Evolutionary conservation across 805 yeast genomes (phyloP), one percentile per base, ranked within the genome.

Genomic region (Komagataella pseudopastoris): DNA sequence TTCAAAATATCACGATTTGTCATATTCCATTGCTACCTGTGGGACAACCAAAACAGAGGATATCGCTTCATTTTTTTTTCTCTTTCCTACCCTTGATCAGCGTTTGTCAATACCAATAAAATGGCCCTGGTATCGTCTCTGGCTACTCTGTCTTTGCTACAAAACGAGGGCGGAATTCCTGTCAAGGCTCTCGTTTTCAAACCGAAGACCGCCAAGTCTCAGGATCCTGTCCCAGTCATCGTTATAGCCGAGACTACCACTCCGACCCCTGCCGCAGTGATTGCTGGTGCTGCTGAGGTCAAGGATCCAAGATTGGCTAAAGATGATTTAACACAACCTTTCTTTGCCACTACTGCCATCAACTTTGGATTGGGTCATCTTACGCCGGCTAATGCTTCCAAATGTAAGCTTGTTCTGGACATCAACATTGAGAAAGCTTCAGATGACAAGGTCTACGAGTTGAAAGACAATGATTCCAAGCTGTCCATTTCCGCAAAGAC

Each of bases 301-400:
- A 88, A 88, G 68, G 96, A 88, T 54, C 95, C 95, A 56, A 78
- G 96, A 68, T 71, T 88, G 60, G 96, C 96, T 50, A 82, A 82
- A 58, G 90, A 85, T 56, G 96, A 84, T 52, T 73, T 88, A 58
- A 82, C 88, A 49, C 71, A 73, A 55, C 79, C 80, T 59, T 77
- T 83, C 60, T 84, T 85, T 56, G 68, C 71, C 44, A 70, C 74
- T 44, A 54, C 76, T 23, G 75, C 88, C 46, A 77, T 80, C 61
- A 84, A 83, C 63, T 80, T 83, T 56, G 71, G 85, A 22, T 64
- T 80, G 52, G 85, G 83, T 51, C 69, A 71, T 56, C 67, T 78
- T 60, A 65, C 69, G 57, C 58, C 59, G 46, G 68, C 63, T 39
- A 75, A 75, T 55, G 80, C 78, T 48, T 78, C 78, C 49, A 80